Percentiles rank a stretch among this genome's conserved stretches.
Evolutionary conservation across 148 eudicot genomes (phyloP).

Genomic region (Persicaria maculosa): DNA sequence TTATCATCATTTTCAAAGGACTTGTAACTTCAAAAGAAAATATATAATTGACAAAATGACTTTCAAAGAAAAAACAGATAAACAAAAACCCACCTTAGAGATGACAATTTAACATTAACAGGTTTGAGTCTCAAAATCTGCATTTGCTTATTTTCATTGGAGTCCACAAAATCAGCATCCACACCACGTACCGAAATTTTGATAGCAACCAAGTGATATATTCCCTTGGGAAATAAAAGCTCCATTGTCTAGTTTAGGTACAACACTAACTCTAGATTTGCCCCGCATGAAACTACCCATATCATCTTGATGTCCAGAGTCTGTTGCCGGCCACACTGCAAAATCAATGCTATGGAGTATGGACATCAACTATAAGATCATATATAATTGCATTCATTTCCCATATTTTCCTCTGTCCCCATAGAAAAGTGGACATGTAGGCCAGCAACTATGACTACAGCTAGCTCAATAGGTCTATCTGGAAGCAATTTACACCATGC

Average conservation of each 20-base stretch:
- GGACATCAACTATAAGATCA: constrained; percentile 35
- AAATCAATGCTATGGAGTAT: constrained; percentile 40
- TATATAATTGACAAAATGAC: not conserved
- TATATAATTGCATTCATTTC: constrained; percentile 27
- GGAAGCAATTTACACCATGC: constrained; percentile 47
- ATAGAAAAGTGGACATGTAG: constrained; percentile 44
- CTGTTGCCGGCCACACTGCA: constrained; percentile 51
- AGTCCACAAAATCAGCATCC: constrained; percentile 44
- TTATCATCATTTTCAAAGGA: not conserved
- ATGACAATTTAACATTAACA: constrained; percentile 28
- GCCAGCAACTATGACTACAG: constrained; percentile 62
- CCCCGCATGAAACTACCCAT: constrained; percentile 23
- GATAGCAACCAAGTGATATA: constrained; percentile 28
- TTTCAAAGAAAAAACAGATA: not conserved
- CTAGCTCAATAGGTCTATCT: constrained; percentile 46
- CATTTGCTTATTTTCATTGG: constrained; percentile 26
- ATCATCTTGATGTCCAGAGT: constrained; percentile 25
- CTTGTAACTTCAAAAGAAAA: not conserved
- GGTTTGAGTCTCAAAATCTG: constrained; percentile 47
- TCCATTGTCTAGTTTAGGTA: constrained; percentile 24
- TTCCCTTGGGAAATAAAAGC: constrained; percentile 37
- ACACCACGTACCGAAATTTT: constrained; percentile 51
- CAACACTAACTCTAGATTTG: constrained; percentile 22
- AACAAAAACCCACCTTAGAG: constrained; percentile 42
- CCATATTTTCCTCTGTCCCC: constrained; percentile 30